phyloP scores from a whole-genome alignment of 306 rosid genomes.

The Hippophae gyantsensis region DNA sequence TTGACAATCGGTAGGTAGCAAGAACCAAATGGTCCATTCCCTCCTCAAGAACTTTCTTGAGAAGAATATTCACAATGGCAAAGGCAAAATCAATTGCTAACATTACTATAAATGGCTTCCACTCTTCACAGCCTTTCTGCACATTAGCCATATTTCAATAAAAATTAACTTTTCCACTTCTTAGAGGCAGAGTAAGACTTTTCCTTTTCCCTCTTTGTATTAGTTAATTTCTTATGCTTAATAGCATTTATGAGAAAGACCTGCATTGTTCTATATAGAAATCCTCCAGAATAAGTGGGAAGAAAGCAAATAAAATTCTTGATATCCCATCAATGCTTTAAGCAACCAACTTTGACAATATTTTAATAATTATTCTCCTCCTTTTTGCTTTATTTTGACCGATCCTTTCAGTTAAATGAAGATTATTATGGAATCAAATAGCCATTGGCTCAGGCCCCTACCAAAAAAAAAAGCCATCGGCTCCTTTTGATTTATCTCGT shows the following conservation, averaged over 20 bases:
- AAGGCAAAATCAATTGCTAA: slow-evolving; percentile 54
- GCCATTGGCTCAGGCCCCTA: neutral
- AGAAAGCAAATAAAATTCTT: slow-evolving; percentile 71
- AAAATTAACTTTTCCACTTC: neutral
- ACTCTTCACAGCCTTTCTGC: slow-evolving; percentile 40
- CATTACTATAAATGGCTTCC: slow-evolving; percentile 78
- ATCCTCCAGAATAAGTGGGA: slow-evolving; percentile 39
- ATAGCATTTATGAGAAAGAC: slow-evolving; percentile 17
- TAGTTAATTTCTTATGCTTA: slow-evolving; percentile 10
- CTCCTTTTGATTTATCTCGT: slow-evolving; percentile 12
- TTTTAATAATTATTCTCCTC: slow-evolving; percentile 32
- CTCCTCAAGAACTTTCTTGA: slow-evolving; percentile 68
- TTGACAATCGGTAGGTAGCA: slow-evolving; percentile 58
- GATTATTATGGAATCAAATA: slow-evolving; percentile 30
- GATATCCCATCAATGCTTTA: slow-evolving; percentile 54
- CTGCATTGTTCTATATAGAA: slow-evolving; percentile 22
- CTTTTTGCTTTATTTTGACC: slow-evolving; percentile 39
- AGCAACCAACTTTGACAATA: slow-evolving; percentile 39
- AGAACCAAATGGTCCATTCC: slow-evolving; percentile 89
- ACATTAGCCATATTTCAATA: neutral
- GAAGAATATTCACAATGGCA: slow-evolving; percentile 68
- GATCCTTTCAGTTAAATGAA: slow-evolving; percentile 19
- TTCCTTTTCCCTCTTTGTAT: slow-evolving; percentile 12
- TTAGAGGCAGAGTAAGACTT: slow-evolving; percentile 19
- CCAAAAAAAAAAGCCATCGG: slow-evolving; percentile 18